Evolutionary conservation across 352 stramenopile species (phyloP).

Genomic region (Phytophthora uliginosa): DNA sequence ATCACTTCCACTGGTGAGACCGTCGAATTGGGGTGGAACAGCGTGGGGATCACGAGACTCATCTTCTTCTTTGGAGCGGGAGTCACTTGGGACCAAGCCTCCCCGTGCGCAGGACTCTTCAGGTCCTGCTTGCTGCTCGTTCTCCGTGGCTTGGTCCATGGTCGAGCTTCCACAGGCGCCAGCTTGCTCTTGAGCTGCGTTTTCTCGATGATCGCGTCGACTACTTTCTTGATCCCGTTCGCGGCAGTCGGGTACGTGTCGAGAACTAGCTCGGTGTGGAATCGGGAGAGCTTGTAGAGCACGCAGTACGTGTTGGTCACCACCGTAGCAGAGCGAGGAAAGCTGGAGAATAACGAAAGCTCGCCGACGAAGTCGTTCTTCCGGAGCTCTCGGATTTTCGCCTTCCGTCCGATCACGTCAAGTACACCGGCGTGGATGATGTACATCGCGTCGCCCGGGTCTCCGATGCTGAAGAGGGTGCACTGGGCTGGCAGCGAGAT

Average conservation of each 20-base stretch:
- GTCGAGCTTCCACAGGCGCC: constrained; percentile 1
- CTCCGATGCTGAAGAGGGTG: constrained; percentile 61
- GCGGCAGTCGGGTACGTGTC: constrained; percentile 49
- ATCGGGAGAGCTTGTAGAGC: constrained; percentile 68
- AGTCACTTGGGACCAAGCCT: not conserved
- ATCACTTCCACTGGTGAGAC: not conserved
- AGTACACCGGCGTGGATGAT: constrained; percentile 81
- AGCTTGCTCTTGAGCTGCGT: constrained; percentile 35
- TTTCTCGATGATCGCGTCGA: constrained; percentile 49
- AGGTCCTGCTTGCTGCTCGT: not conserved
- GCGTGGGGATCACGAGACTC: not conserved
- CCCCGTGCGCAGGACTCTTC: not conserved
- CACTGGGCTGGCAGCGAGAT: constrained; percentile 63
- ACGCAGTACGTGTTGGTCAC: constrained; percentile 69
- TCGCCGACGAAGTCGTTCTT: constrained; percentile 79
- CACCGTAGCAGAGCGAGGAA: constrained; percentile 61
- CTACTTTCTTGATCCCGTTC: constrained; percentile 33
- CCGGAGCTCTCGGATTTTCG: constrained; percentile 72
- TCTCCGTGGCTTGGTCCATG: constrained; percentile 5
- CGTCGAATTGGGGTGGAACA: not conserved
- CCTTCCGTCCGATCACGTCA: constrained; percentile 56
- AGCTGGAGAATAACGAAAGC: constrained; percentile 70
- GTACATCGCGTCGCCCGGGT: constrained; percentile 76
- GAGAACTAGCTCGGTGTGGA: constrained; percentile 59
- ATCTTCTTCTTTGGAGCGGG: constrained; percentile 1